phyloP scores from a whole-genome alignment of 257 asterid species.

The Henckelia pumila region DNA sequence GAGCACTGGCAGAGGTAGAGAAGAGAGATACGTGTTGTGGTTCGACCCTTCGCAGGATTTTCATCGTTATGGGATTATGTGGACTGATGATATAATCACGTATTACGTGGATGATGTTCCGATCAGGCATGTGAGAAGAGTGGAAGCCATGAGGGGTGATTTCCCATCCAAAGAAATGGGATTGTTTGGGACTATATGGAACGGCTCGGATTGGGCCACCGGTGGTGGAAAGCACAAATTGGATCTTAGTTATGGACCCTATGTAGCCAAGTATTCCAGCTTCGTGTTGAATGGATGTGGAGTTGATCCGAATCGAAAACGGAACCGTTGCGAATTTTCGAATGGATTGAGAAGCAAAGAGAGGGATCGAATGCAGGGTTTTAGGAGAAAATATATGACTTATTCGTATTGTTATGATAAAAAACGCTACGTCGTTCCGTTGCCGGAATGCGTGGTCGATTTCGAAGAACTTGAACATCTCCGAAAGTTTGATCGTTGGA shows the following conservation, averaged over 20 bases:
- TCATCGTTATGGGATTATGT: slow-evolving; percentile 36
- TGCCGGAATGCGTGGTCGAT: slow-evolving; percentile 43
- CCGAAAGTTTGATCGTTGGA: slow-evolving; percentile 31
- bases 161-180: slow-evolving; percentile 45
- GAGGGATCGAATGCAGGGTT: slow-evolving; percentile 24
- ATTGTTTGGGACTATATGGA: slow-evolving; percentile 46
- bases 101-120: slow-evolving; percentile 43
- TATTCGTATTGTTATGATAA: slow-evolving; percentile 41
- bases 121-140: slow-evolving; percentile 33
- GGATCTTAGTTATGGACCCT: slow-evolving; percentile 37
- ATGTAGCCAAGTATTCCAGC: slow-evolving; percentile 31
- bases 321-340: background rate
- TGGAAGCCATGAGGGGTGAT: slow-evolving; percentile 30
- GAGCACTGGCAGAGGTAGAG: slow-evolving; percentile 36
- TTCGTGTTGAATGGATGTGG: slow-evolving; percentile 37
- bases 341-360: slow-evolving; percentile 20
- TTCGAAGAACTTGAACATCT: slow-evolving; percentile 30
- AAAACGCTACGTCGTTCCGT: slow-evolving; percentile 28
- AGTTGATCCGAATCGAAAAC: background rate
- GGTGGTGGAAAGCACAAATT: slow-evolving; percentile 31
- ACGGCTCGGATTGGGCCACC: slow-evolving; percentile 54
- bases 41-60: slow-evolving; percentile 42
- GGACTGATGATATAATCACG: slow-evolving; percentile 31
- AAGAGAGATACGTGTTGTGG: slow-evolving; percentile 37
- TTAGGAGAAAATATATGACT: slow-evolving; percentile 34